Evolutionary conservation across 169 alveolate species (phyloP), one percentile per base, ranked within the genome.

Genomic region (Plasmodium coatneyi): DNA sequence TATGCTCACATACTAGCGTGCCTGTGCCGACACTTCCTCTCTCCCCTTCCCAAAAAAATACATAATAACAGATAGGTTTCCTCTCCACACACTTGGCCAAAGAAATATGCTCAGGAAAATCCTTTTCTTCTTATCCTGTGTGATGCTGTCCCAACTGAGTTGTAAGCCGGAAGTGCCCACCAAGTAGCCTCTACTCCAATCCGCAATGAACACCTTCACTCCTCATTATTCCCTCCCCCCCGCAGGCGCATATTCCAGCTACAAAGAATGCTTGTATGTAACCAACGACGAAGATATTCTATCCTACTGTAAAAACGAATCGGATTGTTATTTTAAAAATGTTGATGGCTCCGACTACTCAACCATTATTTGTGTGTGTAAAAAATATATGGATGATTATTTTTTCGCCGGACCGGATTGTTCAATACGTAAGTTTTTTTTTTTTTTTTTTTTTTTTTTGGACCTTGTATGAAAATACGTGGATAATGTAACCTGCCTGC

Each of bases 321-420:
- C 93, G 1, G 80, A 72, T 6, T 86, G 93, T 28, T 86, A 49
- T 43, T 54, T 86, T 54, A 86, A 86, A 54, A 43, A 52, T 70
- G 32, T 56, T 19, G 25, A 76, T 41, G 41, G 80, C 66, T 49
- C 80, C 30, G 80, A 74, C 14, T 32, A 86, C 66, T 52, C 93
- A 52, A 74, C 86, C 25, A 86, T 86, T 74, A 12, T n/a, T 16
- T 86, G 93, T 76, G 36, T 74, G 41, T 86, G 93, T 83, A 86
- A 52, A 86, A 86, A 86, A 22, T 76, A 74, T 52, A 49, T 36
- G 43, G 72, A 86, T 10, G 84, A 86, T 22, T 86, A 52, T 28
- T 83, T 83, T 71, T 86, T 86, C 80, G 93, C 93, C 7, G 93
- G 93, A 49, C 93, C 93, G n/a, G 86, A 86, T 54, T 86, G 93